Evolutionary conservation across 2,329 filamentous ascomycete species (phyloP).

Genomic region (Talaromyces islandicus): DNA sequence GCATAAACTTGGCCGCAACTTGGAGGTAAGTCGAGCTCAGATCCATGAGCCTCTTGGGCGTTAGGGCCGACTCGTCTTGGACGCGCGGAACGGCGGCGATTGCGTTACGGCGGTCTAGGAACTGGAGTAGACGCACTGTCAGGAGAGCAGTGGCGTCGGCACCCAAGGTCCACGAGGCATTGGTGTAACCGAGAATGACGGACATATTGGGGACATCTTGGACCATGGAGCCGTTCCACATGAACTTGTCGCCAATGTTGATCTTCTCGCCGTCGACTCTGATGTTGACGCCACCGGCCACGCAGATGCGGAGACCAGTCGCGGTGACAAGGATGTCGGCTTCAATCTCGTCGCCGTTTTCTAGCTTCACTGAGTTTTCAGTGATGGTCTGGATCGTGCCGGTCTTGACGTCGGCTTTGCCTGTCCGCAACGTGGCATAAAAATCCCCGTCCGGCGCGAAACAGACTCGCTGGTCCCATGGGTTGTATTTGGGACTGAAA

Average conservation of each 20-base stretch:
- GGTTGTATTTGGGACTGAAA: constrained; percentile 60
- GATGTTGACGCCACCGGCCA: constrained; percentile 31
- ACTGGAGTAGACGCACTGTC: constrained; percentile 30
- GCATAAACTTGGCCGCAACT: constrained; percentile 26
- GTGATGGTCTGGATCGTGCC: constrained; percentile 49
- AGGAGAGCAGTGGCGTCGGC: constrained; percentile 38
- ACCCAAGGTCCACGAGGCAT: constrained; percentile 41
- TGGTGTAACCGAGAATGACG: constrained; percentile 39
- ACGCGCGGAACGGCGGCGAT: constrained; percentile 24
- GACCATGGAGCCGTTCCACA: constrained; percentile 41
- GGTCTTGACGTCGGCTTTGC: constrained; percentile 50
- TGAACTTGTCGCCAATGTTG: constrained; percentile 27
- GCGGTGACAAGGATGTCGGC: constrained; percentile 42
- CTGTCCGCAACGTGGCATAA: constrained; percentile 46
- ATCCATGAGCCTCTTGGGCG: constrained; percentile 22
- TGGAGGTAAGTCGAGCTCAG: constrained; percentile 37
- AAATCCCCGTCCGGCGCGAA: constrained; percentile 59
- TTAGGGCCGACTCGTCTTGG: constrained; percentile 17
- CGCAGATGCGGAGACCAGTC: constrained; percentile 37
- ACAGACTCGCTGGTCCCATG: constrained; percentile 72
- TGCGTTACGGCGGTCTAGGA: constrained; percentile 21
- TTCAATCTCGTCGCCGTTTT: constrained; percentile 35
- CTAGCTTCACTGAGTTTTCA: constrained; percentile 43
- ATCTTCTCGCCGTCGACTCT: constrained; percentile 33
- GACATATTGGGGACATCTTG: constrained; percentile 40